phyloP scores from a whole-genome alignment of 371 early-diverging fungal species.

The Mortierella sp. region DNA sequence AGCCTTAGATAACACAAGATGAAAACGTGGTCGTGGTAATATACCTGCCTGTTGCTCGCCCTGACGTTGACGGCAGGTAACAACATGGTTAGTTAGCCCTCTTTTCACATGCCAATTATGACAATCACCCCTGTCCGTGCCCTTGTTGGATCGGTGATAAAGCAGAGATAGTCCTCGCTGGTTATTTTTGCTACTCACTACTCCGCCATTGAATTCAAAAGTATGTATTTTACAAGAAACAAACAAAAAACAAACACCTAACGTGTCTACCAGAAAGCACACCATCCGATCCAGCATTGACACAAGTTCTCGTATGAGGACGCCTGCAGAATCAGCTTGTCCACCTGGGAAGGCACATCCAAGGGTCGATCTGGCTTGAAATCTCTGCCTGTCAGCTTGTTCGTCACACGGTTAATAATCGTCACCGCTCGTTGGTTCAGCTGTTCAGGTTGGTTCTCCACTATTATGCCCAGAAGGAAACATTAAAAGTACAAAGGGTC shows the following conservation, averaged over 20 bases:
- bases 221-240: not conserved
- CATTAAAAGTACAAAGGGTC: not conserved
- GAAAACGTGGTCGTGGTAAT: constrained; percentile 4
- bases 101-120: not conserved
- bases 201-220: not conserved
- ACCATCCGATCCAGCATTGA: constrained; percentile 98
- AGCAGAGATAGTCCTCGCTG: not conserved
- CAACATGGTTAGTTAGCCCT: not conserved
- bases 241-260: not conserved
- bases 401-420: constrained; percentile 73
- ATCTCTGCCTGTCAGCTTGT: constrained; percentile 80
- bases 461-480: constrained; percentile 25
- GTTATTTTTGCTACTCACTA: not conserved
- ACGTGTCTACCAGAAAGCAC: constrained; percentile 70
- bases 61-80: not conserved
- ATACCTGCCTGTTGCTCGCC: not conserved
- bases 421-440: constrained; percentile 75
- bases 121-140: not conserved
- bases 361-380: constrained; percentile 89
- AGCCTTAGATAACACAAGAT: not conserved
- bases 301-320: constrained; percentile 95
- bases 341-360: constrained; percentile 91
- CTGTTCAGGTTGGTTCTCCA: constrained; percentile 64
- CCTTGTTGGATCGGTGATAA: not conserved
- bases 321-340: constrained; percentile 95